A percentile compares a stretch with the other conserved stretches of the same genome.
Conservation (phyloP, 2,329 filamentous ascomycete genomes). For the Fusarium annulatum region DNA sequence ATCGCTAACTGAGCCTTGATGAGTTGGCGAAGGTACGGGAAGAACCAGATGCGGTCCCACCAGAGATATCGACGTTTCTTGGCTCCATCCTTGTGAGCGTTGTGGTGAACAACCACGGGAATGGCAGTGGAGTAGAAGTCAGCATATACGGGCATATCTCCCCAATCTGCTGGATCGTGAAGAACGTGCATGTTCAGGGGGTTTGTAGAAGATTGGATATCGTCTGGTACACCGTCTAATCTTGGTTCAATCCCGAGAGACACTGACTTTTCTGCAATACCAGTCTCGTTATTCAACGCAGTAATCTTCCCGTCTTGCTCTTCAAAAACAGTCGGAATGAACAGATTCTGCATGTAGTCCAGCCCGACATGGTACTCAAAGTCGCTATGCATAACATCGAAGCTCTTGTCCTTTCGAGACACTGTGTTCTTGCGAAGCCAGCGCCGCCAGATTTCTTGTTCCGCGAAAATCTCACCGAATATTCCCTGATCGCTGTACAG, state of each 20-base stretch:
- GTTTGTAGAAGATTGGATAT: constrained; percentile 5
- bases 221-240: constrained; percentile 9
- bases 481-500: constrained; percentile 46
- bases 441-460: constrained; percentile 40
- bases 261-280: constrained; percentile 15
- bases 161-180: constrained; percentile 8
- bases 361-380: constrained; percentile 39
- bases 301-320: constrained; percentile 36
- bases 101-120: constrained; percentile 38
- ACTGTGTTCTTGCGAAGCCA: background rate
- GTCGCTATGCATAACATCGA: constrained; percentile 1
- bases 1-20: constrained; percentile 1
- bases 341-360: constrained; percentile 34
- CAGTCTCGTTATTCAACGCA: constrained; percentile 12
- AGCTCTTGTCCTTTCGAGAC: background rate
- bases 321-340: constrained; percentile 34
- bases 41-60: constrained; percentile 40
- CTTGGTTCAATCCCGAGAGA: background rate
- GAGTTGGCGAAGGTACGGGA: constrained; percentile 25
- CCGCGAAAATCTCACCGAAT: constrained; percentile 44
- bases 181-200: background rate
- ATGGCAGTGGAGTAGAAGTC: constrained; percentile 35
- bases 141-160: constrained; percentile 29
- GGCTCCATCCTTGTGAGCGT: constrained; percentile 23
- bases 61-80: constrained; percentile 26